Percentiles rank a stretch among this genome's conserved stretches.
Conservation (phyloP, 306 rosid species). For the Sesbania bispinosa region DNA sequence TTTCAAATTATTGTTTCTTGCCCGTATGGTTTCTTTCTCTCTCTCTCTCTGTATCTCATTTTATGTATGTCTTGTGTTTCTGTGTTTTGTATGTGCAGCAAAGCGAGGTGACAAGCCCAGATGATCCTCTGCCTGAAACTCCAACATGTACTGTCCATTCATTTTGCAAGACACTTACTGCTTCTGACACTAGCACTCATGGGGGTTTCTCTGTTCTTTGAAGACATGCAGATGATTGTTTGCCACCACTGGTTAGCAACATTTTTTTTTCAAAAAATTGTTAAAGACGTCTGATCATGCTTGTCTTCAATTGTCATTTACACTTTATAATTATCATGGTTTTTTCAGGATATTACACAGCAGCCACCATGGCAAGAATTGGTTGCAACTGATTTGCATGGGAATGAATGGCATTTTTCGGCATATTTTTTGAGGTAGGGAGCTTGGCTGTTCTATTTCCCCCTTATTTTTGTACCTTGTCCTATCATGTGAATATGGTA, state of each 20-base stretch:
- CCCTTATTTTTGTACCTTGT: neutral
- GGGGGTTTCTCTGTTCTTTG: conserved; percentile 98
- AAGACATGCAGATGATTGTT: conserved; percentile 96
- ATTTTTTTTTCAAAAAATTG: neutral
- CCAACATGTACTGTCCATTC: conserved; percentile 82
- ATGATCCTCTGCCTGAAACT: conserved; percentile 71
- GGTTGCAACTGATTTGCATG: conserved; percentile 92
- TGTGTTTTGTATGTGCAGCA: conserved; percentile 50
- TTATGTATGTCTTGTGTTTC: neutral
- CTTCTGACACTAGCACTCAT: conserved; percentile 97
- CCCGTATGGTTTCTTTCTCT: conserved; percentile 13
- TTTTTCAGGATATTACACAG: conserved; percentile 92
- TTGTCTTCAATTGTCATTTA: neutral
- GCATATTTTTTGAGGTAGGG: conserved; percentile 88
- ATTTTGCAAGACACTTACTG: conserved; percentile 97
- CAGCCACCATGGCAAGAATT: conserved; percentile 99
- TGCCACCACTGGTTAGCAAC: conserved; percentile 79
- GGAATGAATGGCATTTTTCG: conserved; percentile 96
- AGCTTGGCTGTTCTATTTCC: neutral
- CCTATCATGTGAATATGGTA: neutral
- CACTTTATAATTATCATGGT: conserved; percentile 3
- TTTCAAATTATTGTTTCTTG: neutral
- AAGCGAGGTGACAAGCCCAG: conserved; percentile 76
- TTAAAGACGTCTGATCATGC: neutral
- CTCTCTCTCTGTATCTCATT: conserved; percentile 2